Base-by-base conservation (phyloP, 805 yeast species). In the Saturnispora hagleri region DNA sequence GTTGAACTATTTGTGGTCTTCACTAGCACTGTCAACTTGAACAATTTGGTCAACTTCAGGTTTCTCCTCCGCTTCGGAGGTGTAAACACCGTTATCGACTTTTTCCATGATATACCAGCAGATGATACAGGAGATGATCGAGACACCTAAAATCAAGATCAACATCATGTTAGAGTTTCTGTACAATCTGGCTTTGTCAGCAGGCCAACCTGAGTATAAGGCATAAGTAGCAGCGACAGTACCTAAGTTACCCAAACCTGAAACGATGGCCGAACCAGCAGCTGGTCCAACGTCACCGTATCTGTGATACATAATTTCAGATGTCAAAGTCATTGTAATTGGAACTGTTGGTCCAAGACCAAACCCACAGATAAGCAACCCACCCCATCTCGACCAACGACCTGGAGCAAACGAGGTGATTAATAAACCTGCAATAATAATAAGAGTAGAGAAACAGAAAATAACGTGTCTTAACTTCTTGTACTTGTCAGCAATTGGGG, bases 291-390 rank as follows among this genome's bases (percentile, higher is more conserved):
- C 82, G 61, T 87, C 93, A 27, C 95, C 95, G 62, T 88, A 83
- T 46, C 77, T 72, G 10, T 77, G 73, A 6, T 75, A 77, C 70
- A 87, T 84, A 46, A 86, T 84, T 60, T 85, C 90, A 0, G 90
- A 80, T 0, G 89, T 68, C 84, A 86, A 79, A 1, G 95, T 78
- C 95, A 88, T 88, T 60, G 82, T 76, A 38, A 85, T 87, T 27
- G 96, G 96, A 13, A 87, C 95, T 0, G 96, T 88, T 20, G 96
- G 93, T 10, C 96, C 96, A 47, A 88, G 73, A 0, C 96, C 96
- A 58, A 82, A 85, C 0, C 96, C 96, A 6, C 87, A 81, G 62
- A 88, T 81, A 55, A 88, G 72, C 50, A 88, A 72, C 0, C 96
- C 96, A 7, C 80, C 95, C 64, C 86, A 88, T 59, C 79, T 77